Evolutionary conservation across 2,329 filamentous ascomycete genomes (phyloP).

Genomic region (Pestalotiopsis sp.): DNA sequence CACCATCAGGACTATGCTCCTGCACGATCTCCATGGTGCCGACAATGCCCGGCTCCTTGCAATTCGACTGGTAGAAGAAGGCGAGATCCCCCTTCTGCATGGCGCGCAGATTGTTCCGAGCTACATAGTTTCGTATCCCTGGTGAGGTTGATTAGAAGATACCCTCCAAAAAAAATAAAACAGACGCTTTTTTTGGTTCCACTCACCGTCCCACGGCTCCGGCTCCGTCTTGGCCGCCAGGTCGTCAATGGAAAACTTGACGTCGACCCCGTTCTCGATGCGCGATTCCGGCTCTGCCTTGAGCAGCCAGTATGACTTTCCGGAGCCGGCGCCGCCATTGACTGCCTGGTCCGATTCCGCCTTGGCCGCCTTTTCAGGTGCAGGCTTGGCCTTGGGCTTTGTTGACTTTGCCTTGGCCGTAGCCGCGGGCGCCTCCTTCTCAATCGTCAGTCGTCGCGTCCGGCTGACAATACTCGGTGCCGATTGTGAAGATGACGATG

Average conservation of each 20-base stretch:
- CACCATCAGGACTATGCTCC: slow-evolving; percentile 80
- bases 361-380: not conserved
- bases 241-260: slow-evolving; percentile 94
- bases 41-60: slow-evolving; percentile 84
- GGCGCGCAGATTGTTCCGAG: slow-evolving; percentile 84
- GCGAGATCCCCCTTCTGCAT: slow-evolving; percentile 93
- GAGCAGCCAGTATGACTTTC: slow-evolving; percentile 71
- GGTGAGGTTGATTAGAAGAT: slow-evolving; percentile 4
- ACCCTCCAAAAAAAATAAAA: slow-evolving; percentile 5
- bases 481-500: not conserved
- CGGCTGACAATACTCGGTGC: not conserved
- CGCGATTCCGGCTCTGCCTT: slow-evolving; percentile 89
- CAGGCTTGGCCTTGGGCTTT: not conserved
- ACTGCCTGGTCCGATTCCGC: not conserved
- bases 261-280: slow-evolving; percentile 83
- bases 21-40: slow-evolving; percentile 87
- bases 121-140: slow-evolving; percentile 46
- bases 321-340: slow-evolving; percentile 12
- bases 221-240: slow-evolving; percentile 71
- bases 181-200: not conserved
- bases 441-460: slow-evolving; percentile 7
- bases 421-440: not conserved
- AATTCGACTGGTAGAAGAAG: slow-evolving; percentile 97
- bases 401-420: not conserved
- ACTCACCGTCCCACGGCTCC: slow-evolving; percentile 88